phyloP scores from a whole-genome alignment of 208 protist species.

The Herpetomonas tarakana region DNA sequence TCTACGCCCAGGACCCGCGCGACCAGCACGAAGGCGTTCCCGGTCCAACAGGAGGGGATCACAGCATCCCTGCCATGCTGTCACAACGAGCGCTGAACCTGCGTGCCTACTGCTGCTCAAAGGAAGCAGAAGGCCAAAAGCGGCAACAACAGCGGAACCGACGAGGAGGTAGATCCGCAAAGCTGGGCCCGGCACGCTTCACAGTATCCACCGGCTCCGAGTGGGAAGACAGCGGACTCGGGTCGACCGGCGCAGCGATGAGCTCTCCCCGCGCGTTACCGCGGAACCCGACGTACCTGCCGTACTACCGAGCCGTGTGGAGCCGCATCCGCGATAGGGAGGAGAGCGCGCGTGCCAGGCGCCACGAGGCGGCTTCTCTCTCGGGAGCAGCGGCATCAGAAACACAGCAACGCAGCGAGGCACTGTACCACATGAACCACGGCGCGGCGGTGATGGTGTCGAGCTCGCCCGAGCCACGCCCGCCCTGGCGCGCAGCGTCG shows the following conservation, averaged over 20 bases:
- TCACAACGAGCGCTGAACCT: not conserved
- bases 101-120: not conserved
- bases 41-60: not conserved
- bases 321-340: not conserved
- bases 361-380: too few relatives aligned
- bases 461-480: not conserved
- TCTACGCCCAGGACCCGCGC: constrained; percentile 1
- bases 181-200: too few relatives aligned
- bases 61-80: not conserved
- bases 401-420: too few relatives aligned
- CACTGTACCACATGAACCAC: not conserved
- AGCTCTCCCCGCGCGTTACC: too few relatives aligned
- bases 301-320: not conserved
- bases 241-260: too few relatives aligned
- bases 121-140: not conserved
- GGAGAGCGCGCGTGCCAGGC: not conserved
- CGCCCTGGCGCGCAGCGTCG: not conserved
- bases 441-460: not conserved
- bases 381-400: too few relatives aligned
- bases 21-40: constrained; percentile 1
- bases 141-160: not conserved
- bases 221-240: too few relatives aligned
- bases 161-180: too few relatives aligned
- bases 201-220: too few relatives aligned
- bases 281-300: not conserved